Evolutionary conservation across 2,329 filamentous ascomycete species (phyloP).

Genomic region (Trichoderma harzianum): DNA sequence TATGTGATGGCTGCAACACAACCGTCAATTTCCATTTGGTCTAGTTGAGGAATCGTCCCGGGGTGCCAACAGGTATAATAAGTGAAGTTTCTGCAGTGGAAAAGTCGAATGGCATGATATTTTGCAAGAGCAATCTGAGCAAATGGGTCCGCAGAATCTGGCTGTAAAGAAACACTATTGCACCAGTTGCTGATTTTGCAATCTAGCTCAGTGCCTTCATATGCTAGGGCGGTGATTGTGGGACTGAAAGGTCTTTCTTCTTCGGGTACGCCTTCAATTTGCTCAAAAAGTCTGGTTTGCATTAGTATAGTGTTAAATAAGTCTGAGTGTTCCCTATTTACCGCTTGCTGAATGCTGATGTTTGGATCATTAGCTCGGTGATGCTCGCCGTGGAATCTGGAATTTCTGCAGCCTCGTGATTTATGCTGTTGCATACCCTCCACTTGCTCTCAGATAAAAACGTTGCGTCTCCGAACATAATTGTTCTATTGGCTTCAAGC

Average conservation of each 20-base stretch:
- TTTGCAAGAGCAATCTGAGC: slow-evolving; percentile 17
- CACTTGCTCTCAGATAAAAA: slow-evolving; percentile 20
- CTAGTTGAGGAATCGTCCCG: slow-evolving; percentile 16
- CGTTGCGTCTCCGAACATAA: slow-evolving; percentile 26
- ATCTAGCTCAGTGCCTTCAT: slow-evolving; percentile 18
- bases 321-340: not conserved
- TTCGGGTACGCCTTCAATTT: slow-evolving; percentile 19
- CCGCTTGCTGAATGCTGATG: slow-evolving; percentile 25
- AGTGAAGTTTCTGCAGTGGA: slow-evolving; percentile 25
- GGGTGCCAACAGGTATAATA: slow-evolving; percentile 25
- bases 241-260: not conserved
- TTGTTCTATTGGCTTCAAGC: slow-evolving; percentile 26
- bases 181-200: not conserved
- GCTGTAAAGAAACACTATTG: not conserved
- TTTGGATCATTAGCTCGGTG: slow-evolving; percentile 17
- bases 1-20: slow-evolving; percentile 12
- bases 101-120: slow-evolving; percentile 23
- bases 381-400: not conserved
- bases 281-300: slow-evolving; percentile 22
- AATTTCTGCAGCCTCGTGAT: too few species aligned
- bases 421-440: not conserved
- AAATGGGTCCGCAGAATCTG: not conserved
- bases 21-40: not conserved
- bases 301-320: not conserved
- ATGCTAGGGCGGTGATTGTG: slow-evolving; percentile 2